Evolutionary conservation across 2,329 filamentous ascomycete genomes (phyloP), one percentile per base, ranked within the genome.

Genomic region (Talaromyces sp.): DNA sequence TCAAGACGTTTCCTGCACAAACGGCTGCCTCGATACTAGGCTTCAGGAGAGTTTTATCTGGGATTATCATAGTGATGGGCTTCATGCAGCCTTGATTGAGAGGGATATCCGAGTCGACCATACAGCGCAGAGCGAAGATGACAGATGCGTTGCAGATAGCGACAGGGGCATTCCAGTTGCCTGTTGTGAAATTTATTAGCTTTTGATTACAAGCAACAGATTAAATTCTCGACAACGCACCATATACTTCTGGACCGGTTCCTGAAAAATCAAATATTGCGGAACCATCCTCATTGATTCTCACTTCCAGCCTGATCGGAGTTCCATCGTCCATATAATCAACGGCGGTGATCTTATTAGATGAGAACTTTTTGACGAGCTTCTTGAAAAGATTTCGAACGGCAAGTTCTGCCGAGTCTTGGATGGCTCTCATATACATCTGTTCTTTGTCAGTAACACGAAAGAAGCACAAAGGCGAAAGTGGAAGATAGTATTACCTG

Each of bases 261-360:
- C 86, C 88, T 2, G 77, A 79, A 70, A 91, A 87, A 69, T 91
- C 82, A 66, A 91, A 92, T 0, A 86, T 74, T 0, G 89, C 89
- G 16, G 88, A 89, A 36, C 86, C 85, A 2, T 86, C 80, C 0
- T 82, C 80, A 66, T 91, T 82, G 56, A 92, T 91, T 1, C 82
- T 83, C 4, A 92, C 81, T 54, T 83, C 85, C 5, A 92, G 78
- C 44, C 82, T 79, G 63, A 92, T 91, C 0, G 87, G 87, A 20
- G 82, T 88, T 27, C 89, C 89, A 63, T 92, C 89, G 64, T 93
- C 89, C 87, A 92, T 92, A 72, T 84, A 88, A 65, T 93, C 89
- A 6, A 85, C 76, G 0, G 89, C 86, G 91, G 44, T 78, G 3
- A 56, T 37, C 4, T 37, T 39, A 14, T 48, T 39, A 1, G 29